Evolutionary conservation across 106 monocot genomes (phyloP), one percentile per base, ranked within the genome.

Genomic region (Platanthera zijinensis): DNA sequence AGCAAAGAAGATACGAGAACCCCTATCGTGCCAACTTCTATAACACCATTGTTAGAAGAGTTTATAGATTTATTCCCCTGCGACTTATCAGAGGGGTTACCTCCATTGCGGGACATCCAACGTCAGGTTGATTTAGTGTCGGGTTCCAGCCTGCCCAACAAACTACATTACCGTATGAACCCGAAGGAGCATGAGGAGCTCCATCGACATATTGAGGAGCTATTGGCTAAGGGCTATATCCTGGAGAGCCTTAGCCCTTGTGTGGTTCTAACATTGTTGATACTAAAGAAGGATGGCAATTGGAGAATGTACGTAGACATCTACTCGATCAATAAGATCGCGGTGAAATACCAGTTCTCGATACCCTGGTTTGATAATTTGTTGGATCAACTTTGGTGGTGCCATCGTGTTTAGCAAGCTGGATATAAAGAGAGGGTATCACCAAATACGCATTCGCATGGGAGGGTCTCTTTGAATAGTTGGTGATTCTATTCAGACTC

Each of bases 61-160:
- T 74, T 52, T 74, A 13, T 1, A 4, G 70, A 71, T 32, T 51
- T 78, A 3, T 71, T 78, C 32, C 71, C 52, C 19, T 52, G 51
- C 3, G 78, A 78, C 7, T 0, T 71, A 0, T 7, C 71, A 0
- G 28, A 59, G 28, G 49, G 50, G 17, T 30, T 78, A 7, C 71
- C 70, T 25, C 78, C 71, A 8, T 10, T 70, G 52, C 3, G 78
- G 17, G 70, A 56, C 39, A 70, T 78, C 9, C 78, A 39, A 3
- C 39, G 1, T 39, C 1, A 39, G 39, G 1, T 39, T 39, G 39
- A 39, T 39, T 39, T 39, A 78, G 52, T 69, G 69, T 1, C 6
- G 0, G 78, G 63, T 6, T 64, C 78, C 1, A 67, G 47, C 47
- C 19, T 78, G 15, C 78, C 51, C 11, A 78, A 78, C 47, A 1